Evolutionary conservation across 2,329 filamentous ascomycete genomes (phyloP), one percentile per base, ranked within the genome.

Genomic region (Ceratocystis cacaofunesta): DNA sequence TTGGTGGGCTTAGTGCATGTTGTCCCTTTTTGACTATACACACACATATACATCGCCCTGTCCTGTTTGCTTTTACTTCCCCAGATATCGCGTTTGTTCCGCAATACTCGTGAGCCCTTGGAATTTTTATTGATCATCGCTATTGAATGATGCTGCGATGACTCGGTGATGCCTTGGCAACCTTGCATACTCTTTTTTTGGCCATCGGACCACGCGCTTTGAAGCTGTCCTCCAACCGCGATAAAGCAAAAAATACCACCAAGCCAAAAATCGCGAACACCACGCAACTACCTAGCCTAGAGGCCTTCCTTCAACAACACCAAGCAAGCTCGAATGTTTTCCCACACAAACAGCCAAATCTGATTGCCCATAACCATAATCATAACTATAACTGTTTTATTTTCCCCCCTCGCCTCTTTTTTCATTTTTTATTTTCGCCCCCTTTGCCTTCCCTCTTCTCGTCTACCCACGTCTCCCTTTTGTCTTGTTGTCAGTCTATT

Each of bases 401-500:
- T 15, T 12, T 2, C 10, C 36, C 36, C 36, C 36, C 36, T 57
- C 8, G 62, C 5, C 62, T 55, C n/a, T 30, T 44, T 41, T 63
- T 55, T 52, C 15, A 46, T 63, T 44, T 46, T 46, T 46, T 46
- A 19, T 44, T 68, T 44, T 67, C 58, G 52, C 63, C 61, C 64
- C 67, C 65, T 62, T 63, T 68, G 65, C 64, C 25, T 58, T 55
- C 30, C 69, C 67, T 68, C 52, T n/a, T 17, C 28, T 57, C 25
- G 52, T 28, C 48, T 28, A 64, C 69, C 30, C 30, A 12, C 32
- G 44, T 28, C 48, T 68, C 41, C 61, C 68, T 65, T 52, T 69
- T 67, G 67, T 43, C 50, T 65, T 64, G 60, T 67, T 62, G 57
- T 67, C 32, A 65, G 48, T 64, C 63, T 58, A 55, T 64, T 57